phyloP scores from a whole-genome alignment of 2,329 filamentous ascomycete genomes.

The Sarocladium brachiariae region DNA sequence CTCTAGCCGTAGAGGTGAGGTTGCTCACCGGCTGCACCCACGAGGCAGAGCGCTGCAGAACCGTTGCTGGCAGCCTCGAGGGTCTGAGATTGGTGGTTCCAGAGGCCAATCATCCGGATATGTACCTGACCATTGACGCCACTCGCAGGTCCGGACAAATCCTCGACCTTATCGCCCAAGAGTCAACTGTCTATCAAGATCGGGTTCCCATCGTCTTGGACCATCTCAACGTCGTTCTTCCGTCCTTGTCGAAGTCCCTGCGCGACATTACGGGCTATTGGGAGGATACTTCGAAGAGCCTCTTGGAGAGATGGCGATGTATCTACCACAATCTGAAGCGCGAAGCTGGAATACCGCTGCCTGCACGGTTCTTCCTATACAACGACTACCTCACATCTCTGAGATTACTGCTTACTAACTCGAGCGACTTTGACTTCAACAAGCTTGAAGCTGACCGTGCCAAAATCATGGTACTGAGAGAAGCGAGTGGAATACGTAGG shows the following conservation, averaged over 20 bases:
- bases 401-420: constrained; percentile 22
- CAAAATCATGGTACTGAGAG: constrained; percentile 44
- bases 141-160: constrained; percentile 36
- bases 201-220: constrained; percentile 45
- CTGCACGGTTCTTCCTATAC: background rate
- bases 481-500: constrained; percentile 47
- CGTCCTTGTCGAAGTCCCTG: constrained; percentile 46
- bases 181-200: constrained; percentile 42
- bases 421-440: constrained; percentile 49
- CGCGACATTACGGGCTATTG: constrained; percentile 46
- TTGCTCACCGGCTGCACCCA: constrained; percentile 46
- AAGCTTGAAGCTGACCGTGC: constrained; percentile 41
- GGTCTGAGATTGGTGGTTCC: constrained; percentile 39
- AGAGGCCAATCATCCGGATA: constrained; percentile 37
- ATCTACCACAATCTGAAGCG: constrained; percentile 40
- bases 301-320: constrained; percentile 46
- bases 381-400: background rate
- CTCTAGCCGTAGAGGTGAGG: constrained; percentile 23
- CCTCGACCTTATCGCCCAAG: constrained; percentile 48
- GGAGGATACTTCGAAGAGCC: constrained; percentile 40
- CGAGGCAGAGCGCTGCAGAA: constrained; percentile 47
- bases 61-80: constrained; percentile 40
- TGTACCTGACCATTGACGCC: constrained; percentile 41
- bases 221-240: constrained; percentile 50
- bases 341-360: background rate